phyloP scores from a whole-genome alignment of 1,284 basidiomycete genomes.

The Cutaneotrichosporon arboriforme region DNA sequence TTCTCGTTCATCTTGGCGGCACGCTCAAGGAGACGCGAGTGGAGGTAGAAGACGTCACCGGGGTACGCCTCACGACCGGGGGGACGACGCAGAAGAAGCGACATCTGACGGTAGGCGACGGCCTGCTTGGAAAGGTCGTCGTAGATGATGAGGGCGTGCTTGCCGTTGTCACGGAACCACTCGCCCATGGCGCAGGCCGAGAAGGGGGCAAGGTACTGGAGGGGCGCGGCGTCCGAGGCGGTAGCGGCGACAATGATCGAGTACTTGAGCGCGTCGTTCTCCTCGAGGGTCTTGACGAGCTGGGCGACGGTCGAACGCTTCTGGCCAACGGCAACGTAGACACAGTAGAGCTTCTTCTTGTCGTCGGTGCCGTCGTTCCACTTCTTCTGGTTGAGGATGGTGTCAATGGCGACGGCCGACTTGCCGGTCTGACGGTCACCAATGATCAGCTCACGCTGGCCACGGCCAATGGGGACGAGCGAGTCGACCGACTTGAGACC shows the following conservation, averaged over 20 bases:
- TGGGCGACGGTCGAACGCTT: conserved; percentile 99
- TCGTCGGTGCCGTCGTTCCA: conserved; percentile 98
- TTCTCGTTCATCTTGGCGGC: conserved; percentile 99
- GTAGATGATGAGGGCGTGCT: conserved; percentile 92
- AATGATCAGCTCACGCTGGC: conserved; percentile 99
- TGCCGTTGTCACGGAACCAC: conserved; percentile 99
- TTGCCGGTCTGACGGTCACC: conserved; percentile 99
- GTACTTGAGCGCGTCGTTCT: conserved; percentile 99
- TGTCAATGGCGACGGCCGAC: conserved; percentile 91
- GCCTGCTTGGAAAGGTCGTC: conserved; percentile 99
- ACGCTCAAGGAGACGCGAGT: conserved; percentile 99
- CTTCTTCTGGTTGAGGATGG: conserved; percentile 99
- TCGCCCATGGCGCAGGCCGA: conserved; percentile 99
- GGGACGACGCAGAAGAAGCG: conserved; percentile 96
- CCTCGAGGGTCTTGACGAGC: conserved; percentile 97
- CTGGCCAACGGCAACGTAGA: conserved; percentile 98
- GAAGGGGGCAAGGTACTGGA: conserved; percentile 99
- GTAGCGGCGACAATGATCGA: conserved; percentile 97
- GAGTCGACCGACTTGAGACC: conserved; percentile 99
- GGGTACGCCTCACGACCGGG: conserved; percentile 99
- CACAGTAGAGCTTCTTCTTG: conserved; percentile 97
- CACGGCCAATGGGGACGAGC: conserved; percentile 99
- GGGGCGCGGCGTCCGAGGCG: conserved; percentile 95
- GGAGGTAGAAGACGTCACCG: conserved; percentile 99
- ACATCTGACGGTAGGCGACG: conserved; percentile 99